phyloP scores from a whole-genome alignment of 352 stramenopile species.

The Blastocystis sp. region DNA sequence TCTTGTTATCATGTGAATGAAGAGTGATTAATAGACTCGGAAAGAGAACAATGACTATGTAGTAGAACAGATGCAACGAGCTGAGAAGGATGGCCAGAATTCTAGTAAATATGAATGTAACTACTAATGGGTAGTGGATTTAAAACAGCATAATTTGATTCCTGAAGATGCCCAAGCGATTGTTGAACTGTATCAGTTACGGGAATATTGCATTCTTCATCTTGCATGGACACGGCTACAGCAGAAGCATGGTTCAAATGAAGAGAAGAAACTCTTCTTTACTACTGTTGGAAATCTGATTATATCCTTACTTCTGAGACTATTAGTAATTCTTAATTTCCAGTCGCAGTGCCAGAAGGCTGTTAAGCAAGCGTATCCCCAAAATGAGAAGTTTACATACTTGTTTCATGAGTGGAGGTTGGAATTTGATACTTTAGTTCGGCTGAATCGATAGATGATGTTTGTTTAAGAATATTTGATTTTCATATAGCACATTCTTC shows the following conservation, averaged over 20 bases:
- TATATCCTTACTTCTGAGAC: slow-evolving; percentile 13
- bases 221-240: not conserved
- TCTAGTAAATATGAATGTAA: not conserved
- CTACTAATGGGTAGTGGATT: slow-evolving; percentile 1
- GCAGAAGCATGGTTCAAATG: not conserved
- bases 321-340: not conserved
- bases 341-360: not conserved
- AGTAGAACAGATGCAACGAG: slow-evolving; percentile 15
- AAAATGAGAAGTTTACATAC: not conserved
- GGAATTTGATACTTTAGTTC: not conserved
- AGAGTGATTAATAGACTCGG: not conserved
- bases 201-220: slow-evolving; percentile 44
- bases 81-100: not conserved
- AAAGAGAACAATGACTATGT: slow-evolving; percentile 48
- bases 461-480: no score
- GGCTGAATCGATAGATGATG: not conserved
- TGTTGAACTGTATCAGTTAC: slow-evolving; percentile 14
- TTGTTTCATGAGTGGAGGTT: not conserved
- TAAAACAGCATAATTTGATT: slow-evolving; percentile 37
- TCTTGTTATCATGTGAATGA: not conserved
- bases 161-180: slow-evolving; percentile 9
- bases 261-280: not conserved
- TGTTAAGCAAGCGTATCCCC: not conserved
- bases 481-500: not conserved
- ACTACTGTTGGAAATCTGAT: not conserved